Evolutionary conservation across 106 monocot species (phyloP).

Genomic region (Posidonia australis): DNA sequence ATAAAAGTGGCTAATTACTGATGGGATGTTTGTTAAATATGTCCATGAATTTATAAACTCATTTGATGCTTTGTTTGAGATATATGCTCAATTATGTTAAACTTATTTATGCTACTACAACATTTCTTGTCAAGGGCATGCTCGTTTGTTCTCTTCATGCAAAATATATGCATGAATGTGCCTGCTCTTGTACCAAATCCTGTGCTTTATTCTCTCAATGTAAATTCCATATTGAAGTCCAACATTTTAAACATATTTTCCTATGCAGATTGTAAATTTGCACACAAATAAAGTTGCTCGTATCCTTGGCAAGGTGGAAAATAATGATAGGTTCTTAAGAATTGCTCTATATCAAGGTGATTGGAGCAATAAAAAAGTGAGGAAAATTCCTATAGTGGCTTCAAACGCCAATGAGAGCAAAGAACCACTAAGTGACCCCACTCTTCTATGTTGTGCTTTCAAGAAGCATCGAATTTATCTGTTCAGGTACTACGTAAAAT

Average conservation of each 20-base stretch:
- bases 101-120: too few species aligned
- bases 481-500: conserved; percentile 55
- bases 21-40: too few species aligned
- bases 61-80: too few species aligned
- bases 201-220: not conserved
- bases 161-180: too few species aligned
- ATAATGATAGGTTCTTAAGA: conserved; percentile 87
- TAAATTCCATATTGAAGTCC: too few species aligned
- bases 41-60: too few species aligned
- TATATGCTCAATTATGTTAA: too few species aligned
- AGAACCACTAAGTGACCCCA: conserved; percentile 88
- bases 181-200: not conserved
- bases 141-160: too few species aligned
- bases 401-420: conserved; percentile 84
- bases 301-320: conserved; percentile 95
- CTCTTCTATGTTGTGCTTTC: conserved; percentile 93
- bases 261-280: conserved; percentile 78
- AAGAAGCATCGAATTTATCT: conserved; percentile 93
- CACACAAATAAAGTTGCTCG: conserved; percentile 94
- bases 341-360: conserved; percentile 93
- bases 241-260: not conserved
- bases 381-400: conserved; percentile 61
- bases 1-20: too few species aligned
- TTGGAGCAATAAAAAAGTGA: conserved; percentile 58
- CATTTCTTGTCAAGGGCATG: too few species aligned